Conservation (phyloP, 306 rosid species). For the Chamaecrista fasciculata region DNA sequence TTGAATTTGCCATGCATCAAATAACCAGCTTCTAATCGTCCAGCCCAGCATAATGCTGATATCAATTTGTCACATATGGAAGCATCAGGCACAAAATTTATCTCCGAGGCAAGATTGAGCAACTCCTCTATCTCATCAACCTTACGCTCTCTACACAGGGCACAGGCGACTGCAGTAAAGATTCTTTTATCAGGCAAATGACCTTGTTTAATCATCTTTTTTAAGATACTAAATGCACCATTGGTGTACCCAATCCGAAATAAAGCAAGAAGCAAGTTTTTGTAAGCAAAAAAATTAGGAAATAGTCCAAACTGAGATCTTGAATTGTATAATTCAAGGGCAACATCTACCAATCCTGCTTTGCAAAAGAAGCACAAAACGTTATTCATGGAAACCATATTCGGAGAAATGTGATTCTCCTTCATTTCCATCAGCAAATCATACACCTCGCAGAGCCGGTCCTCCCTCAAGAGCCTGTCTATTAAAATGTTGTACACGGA, state of each 20-base stretch:
- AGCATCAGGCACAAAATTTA: slow-evolving; percentile 39
- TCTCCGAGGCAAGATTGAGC: slow-evolving; percentile 50
- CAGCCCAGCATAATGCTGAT: slow-evolving; percentile 53
- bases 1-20: slow-evolving; percentile 49
- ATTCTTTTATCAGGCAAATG: slow-evolving; percentile 51
- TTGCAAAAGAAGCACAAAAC: slow-evolving; percentile 83
- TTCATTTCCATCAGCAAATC: slow-evolving; percentile 81
- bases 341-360: slow-evolving; percentile 67
- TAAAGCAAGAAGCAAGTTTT: slow-evolving; percentile 62
- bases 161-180: slow-evolving; percentile 47
- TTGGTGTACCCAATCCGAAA: slow-evolving; percentile 54
- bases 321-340: slow-evolving; percentile 50
- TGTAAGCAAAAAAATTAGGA: slow-evolving; percentile 58
- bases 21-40: slow-evolving; percentile 60
- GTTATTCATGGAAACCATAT: slow-evolving; percentile 64
- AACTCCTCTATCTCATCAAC: slow-evolving; percentile 74
- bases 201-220: slow-evolving; percentile 38
- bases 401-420: slow-evolving; percentile 49
- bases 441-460: slow-evolving; percentile 52
- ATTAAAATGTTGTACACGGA: slow-evolving; percentile 59
- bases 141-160: slow-evolving; percentile 54
- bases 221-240: slow-evolving; percentile 52
- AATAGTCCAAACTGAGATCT: slow-evolving; percentile 57
- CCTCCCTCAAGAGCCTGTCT: slow-evolving; percentile 59
- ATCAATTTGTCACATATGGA: slow-evolving; percentile 44